Percentiles rank a stretch among this genome's conserved stretches.
These are phyloP conservation scores for Lichtheimia ornata DNA, from an alignment of 371 early-diverging fungal genomes.

Conservation along the genomic window DNA sequence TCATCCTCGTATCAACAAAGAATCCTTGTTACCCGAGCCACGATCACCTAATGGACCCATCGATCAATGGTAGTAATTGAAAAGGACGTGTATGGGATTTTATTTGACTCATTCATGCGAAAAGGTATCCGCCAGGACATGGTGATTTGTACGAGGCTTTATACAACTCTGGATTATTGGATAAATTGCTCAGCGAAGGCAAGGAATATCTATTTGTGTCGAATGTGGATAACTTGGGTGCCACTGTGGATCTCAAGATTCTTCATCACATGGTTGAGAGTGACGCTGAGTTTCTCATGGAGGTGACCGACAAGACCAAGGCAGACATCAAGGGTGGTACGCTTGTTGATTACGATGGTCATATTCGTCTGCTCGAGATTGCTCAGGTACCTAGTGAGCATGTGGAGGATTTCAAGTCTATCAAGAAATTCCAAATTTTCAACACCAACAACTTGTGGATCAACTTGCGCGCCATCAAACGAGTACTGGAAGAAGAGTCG, in stretches of 20 bases:
- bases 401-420: slow-evolving; percentile 98
- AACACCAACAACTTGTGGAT: slow-evolving; percentile 99
- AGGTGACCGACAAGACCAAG: slow-evolving; percentile 99
- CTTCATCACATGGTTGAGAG: slow-evolving; percentile 91
- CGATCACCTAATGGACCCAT: slow-evolving; percentile 59
- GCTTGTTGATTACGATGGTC: slow-evolving; percentile 96
- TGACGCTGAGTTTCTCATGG: slow-evolving; percentile 98
- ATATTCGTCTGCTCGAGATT: slow-evolving; percentile 96
- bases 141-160: slow-evolving; percentile 98
- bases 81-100: too few relatives aligned
- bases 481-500: slow-evolving; percentile 79
- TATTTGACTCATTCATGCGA: not conserved
- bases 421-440: slow-evolving; percentile 99
- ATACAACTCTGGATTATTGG: slow-evolving; percentile 93
- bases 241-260: slow-evolving; percentile 96
- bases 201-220: slow-evolving; percentile 99
- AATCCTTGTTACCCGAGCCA: slow-evolving; percentile 89
- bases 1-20: slow-evolving; percentile 95
- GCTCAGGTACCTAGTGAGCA: slow-evolving; percentile 98
- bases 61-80: slow-evolving; percentile 55
- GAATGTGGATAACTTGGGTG: slow-evolving; percentile 99
- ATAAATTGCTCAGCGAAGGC: slow-evolving; percentile 93
- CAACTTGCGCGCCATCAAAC: slow-evolving; percentile 93
- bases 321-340: slow-evolving; percentile 99
- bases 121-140: slow-evolving; percentile 99